Evolutionary conservation across 805 yeast genomes (phyloP), one percentile per base, ranked within the genome.

Genomic region (Schizosaccharomyces lindneri): DNA sequence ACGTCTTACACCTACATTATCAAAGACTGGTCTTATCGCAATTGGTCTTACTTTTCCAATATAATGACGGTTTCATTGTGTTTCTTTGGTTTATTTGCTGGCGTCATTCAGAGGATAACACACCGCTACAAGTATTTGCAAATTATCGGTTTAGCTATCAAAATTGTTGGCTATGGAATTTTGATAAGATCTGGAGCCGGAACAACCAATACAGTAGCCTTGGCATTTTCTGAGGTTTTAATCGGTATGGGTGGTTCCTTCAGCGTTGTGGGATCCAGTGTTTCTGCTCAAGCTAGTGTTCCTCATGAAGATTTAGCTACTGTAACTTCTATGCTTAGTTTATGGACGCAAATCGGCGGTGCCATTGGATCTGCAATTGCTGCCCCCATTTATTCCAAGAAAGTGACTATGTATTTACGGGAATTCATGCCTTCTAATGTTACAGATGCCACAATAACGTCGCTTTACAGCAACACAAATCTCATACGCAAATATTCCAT

Each of bases 51-150:
- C 51, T 46, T 46, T 24, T 19, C 21, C 51, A 46, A 46, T 7
- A 46, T 24, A 46, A 46, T 13, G 21, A 46, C 51, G 24, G 27
- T 46, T 46, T 21, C 51, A 46, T 24, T 46, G 7, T 46, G 51
- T 76, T 9, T 81, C 67, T 67, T 82, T 46, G 69, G 80, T 67
- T 84, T 85, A 66, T 75, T 82, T 62, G 84, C 83, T 66, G 82
- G 83, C 59, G 82, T 83, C 39, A 78, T 79, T 67, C 78, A 80
- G 79, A n/a, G 51, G 11, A 9, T 17, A 19, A 19, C 27, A 9
- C 51, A 46, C 24, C 21, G 51, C 7, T 46, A 46, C 11, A 46
- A 46, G 24, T 46, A 15, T 17, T 17, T 46, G 11, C 51, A 46
- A 13, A 13, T 46, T 6, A 46, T 46, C 17, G 51, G 51, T 7